Percentiles rank a stretch among this genome's conserved stretches.
Conservation (phyloP, 208 protist genomes). For the Crithidia fasciculata region DNA sequence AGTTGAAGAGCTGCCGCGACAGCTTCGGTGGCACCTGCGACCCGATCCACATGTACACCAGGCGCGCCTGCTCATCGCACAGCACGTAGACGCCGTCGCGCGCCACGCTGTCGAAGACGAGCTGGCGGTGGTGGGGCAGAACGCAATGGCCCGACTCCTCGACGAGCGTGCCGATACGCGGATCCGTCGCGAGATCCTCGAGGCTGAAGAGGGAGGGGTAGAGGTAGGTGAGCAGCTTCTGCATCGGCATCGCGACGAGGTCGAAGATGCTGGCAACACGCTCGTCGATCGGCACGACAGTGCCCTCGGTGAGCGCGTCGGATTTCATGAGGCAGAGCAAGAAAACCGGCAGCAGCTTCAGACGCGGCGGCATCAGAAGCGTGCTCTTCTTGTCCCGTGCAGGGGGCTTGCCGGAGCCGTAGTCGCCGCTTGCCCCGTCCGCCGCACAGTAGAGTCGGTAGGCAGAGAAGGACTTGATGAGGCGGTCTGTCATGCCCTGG, state of each 20-base stretch:
- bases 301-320: conserved; percentile 79
- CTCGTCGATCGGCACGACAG: conserved; percentile 77
- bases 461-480: conserved; percentile 73
- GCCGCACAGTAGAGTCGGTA: conserved; percentile 84
- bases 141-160: conserved; percentile 55
- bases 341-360: conserved; percentile 94
- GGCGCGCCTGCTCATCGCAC: conserved; percentile 79
- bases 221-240: conserved; percentile 76
- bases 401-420: conserved; percentile 18
- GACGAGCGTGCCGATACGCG: conserved; percentile 51
- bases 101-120: conserved; percentile 75
- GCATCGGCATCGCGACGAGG: conserved; percentile 71
- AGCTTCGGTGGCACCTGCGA: conserved; percentile 51
- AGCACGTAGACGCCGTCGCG: conserved; percentile 82
- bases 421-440: conserved; percentile 25
- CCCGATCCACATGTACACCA: conserved; percentile 91
- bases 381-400: conserved; percentile 42
- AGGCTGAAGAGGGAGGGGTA: conserved; percentile 88
- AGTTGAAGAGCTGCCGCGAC: conserved; percentile 63
- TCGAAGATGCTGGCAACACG: conserved; percentile 77
- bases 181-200: conserved; percentile 53
- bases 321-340: conserved; percentile 84
- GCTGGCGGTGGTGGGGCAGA: conserved; percentile 66
- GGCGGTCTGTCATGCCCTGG: conserved; percentile 45
- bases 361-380: conserved; percentile 91